Evolutionary conservation across 2,329 filamentous ascomycete genomes (phyloP).

Genomic region (Beauveria brongniartii): DNA sequence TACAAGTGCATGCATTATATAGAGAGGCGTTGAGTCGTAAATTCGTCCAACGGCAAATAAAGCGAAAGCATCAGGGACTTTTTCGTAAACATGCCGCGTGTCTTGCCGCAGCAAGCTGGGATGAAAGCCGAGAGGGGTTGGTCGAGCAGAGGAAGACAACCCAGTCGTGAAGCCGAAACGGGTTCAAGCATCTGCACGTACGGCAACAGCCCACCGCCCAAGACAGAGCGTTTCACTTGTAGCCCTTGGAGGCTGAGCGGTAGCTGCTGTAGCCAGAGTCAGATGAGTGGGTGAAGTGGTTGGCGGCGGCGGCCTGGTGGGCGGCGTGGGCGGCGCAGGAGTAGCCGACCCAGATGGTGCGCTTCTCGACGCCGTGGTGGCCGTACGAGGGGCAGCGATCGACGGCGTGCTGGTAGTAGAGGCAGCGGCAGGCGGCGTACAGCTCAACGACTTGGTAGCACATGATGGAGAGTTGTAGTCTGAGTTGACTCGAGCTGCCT

Average conservation of each 20-base stretch:
- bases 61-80: not conserved
- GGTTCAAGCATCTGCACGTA: slow-evolving; percentile 31
- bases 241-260: slow-evolving; percentile 36
- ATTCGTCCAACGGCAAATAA: not conserved
- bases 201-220: slow-evolving; percentile 35
- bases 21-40: not conserved
- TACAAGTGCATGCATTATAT: not conserved
- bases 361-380: slow-evolving; percentile 63
- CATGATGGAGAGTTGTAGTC: slow-evolving; percentile 43
- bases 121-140: slow-evolving; percentile 40
- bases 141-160: slow-evolving; percentile 39
- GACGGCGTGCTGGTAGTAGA: slow-evolving; percentile 81
- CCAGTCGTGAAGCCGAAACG: slow-evolving; percentile 37
- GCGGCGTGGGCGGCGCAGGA: slow-evolving; percentile 53
- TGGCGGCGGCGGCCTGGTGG: slow-evolving; percentile 31
- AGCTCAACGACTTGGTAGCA: slow-evolving; percentile 81
- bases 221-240: slow-evolving; percentile 22
- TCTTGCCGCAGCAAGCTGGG: slow-evolving; percentile 29
- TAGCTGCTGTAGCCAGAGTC: slow-evolving; percentile 47
- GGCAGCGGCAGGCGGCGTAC: slow-evolving; percentile 78
- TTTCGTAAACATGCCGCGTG: not conserved
- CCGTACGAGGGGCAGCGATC: slow-evolving; percentile 74
- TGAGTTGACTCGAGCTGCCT: not conserved
- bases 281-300: slow-evolving; percentile 39
- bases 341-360: slow-evolving; percentile 76